These are phyloP conservation scores for Tolypocladium ovalisporum DNA, from an alignment of 2,329 filamentous ascomycete genomes.

Conservation along the genomic window DNA sequence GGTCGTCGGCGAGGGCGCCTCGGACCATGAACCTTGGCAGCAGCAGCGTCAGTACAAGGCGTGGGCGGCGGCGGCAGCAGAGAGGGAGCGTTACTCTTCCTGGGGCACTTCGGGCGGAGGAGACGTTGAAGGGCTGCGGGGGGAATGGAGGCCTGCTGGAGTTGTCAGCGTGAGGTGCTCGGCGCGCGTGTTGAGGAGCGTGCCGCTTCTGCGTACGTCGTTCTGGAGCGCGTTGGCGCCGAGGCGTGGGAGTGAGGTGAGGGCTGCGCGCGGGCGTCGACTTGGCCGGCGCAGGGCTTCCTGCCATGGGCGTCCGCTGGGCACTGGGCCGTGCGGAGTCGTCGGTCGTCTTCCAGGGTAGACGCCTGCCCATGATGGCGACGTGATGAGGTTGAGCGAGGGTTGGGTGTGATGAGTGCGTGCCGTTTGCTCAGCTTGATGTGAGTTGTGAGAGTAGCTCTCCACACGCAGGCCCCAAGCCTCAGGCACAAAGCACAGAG, in stretches of 20 bases:
- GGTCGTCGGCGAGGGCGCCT: conserved; percentile 56
- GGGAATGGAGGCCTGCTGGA: conserved; percentile 6
- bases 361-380: conserved; percentile 33
- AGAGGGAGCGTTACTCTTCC: conserved; percentile 26
- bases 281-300: neutral
- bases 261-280: neutral
- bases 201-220: neutral
- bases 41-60: neutral
- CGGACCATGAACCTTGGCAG: conserved; percentile 48
- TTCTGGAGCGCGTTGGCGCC: neutral
- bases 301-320: neutral
- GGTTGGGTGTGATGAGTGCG: neutral
- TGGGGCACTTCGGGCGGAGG: conserved; percentile 36
- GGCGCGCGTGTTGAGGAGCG: neutral
- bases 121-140: conserved; percentile 36
- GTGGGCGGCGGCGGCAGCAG: too few species aligned
- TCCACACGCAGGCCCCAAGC: neutral
- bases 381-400: neutral
- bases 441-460: neutral
- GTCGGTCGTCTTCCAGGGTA: conserved; percentile 35
- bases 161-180: neutral
- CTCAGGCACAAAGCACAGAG: neutral
- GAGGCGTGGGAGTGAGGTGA: conserved; percentile 2
- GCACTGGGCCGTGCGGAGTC: conserved; percentile 2
- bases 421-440: too few species aligned